Percentiles rank a stretch among this genome's conserved stretches.
phyloP scores from a whole-genome alignment of 2,329 filamentous ascomycete species.

The Ophiostoma novo-ulmi region DNA sequence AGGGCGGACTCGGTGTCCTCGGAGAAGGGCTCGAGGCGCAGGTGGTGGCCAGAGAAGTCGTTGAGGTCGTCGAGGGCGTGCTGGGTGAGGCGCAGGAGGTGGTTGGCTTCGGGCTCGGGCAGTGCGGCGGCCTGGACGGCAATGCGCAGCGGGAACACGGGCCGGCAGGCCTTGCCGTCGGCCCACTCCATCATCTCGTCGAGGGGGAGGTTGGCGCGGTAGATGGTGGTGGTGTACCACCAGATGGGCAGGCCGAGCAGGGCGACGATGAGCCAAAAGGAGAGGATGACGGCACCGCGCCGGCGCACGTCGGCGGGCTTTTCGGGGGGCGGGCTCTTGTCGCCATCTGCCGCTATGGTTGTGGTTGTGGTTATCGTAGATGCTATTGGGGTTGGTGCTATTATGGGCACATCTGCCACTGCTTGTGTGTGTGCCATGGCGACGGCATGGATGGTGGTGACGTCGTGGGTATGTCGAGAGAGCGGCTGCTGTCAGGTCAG shows the following conservation, averaged over 20 bases:
- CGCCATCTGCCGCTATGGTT: background rate
- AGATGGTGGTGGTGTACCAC: conserved; percentile 92
- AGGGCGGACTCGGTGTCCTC: conserved; percentile 44
- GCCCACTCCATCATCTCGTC: conserved; percentile 87
- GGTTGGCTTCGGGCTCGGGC: conserved; percentile 61
- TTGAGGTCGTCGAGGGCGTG: conserved; percentile 81
- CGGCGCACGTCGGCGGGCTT: conserved; percentile 62
- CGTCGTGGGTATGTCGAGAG: conserved; percentile 1
- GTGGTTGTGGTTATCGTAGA: background rate
- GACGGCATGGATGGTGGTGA: conserved; percentile 12
- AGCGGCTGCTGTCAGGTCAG: background rate
- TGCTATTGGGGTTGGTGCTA: background rate
- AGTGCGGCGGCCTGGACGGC: conserved; percentile 66
- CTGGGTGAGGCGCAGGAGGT: conserved; percentile 75
- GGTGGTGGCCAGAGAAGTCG: conserved; percentile 77
- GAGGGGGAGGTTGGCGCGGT: conserved; percentile 77
- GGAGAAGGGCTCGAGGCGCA: conserved; percentile 59
- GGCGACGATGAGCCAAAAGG: conserved; percentile 85
- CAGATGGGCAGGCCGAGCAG: conserved; percentile 85
- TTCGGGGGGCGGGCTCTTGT: conserved; percentile 65
- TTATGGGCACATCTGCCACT: conserved; percentile 1
- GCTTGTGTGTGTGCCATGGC: conserved; percentile 12
- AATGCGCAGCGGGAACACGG: conserved; percentile 81
- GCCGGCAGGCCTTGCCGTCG: conserved; percentile 84
- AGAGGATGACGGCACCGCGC: conserved; percentile 69